Evolutionary conservation across 257 asterid genomes (phyloP).

Genomic region (Solanum piurae): DNA sequence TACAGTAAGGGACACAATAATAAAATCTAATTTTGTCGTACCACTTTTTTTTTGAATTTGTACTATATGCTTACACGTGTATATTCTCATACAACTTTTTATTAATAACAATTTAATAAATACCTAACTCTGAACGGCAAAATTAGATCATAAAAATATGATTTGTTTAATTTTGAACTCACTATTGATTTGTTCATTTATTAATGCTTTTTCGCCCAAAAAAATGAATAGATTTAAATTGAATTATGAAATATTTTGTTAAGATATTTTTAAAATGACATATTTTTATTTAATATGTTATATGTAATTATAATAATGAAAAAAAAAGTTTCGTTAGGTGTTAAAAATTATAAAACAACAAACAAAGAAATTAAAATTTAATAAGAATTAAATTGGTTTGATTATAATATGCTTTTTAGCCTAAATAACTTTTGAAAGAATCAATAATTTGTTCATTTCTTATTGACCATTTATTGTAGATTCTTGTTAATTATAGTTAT

Average conservation of each 20-base stretch:
- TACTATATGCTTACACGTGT: neutral
- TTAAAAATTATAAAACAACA: neutral
- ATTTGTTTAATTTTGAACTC: neutral
- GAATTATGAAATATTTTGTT: neutral
- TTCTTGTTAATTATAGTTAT: neutral
- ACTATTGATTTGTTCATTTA: neutral
- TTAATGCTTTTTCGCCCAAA: too few species aligned
- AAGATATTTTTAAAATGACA: neutral
- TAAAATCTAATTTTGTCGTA: neutral
- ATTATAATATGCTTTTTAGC: neutral
- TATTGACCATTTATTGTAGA: neutral
- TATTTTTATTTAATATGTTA: too few species aligned
- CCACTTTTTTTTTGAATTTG: neutral
- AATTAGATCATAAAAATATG: neutral
- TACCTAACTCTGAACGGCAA: neutral
- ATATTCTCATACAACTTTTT: neutral
- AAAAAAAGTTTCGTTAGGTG: neutral
- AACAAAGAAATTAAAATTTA: neutral
- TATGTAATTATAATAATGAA: neutral
- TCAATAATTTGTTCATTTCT: neutral
- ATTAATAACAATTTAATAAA: neutral
- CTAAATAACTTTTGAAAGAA: neutral
- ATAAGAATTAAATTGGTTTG: neutral
- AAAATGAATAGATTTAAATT: neutral
- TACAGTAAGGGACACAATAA: neutral